Evolutionary conservation across 140 eudicot species (phyloP).

Genomic region (Flaveria floridana): DNA sequence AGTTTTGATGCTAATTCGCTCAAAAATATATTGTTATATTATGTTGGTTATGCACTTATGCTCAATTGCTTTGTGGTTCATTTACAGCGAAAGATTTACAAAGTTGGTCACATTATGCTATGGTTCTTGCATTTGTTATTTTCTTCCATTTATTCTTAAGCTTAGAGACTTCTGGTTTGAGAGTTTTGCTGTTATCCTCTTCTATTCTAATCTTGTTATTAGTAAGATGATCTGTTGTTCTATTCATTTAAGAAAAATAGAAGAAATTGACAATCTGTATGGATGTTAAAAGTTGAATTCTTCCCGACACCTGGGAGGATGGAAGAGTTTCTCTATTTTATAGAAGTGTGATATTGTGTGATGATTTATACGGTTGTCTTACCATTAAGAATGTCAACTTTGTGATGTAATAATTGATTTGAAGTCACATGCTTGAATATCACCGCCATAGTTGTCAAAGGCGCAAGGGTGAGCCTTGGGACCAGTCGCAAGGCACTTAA

Average conservation of each 20-base stretch:
- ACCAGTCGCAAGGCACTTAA: too few species aligned
- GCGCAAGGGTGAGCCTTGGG: too few species aligned
- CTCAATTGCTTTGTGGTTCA: not conserved
- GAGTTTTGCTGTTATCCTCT: not conserved
- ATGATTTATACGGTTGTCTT: slow-evolving; percentile 5
- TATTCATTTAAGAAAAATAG: not conserved
- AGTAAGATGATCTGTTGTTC: not conserved
- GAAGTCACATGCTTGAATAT: slow-evolving; percentile 8
- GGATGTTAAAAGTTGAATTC: not conserved
- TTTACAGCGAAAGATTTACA: not conserved
- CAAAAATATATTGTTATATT: not conserved
- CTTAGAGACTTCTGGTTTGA: not conserved
- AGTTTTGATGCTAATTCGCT: too few species aligned
- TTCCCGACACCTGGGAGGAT: not conserved
- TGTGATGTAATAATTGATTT: not conserved
- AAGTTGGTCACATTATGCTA: not conserved
- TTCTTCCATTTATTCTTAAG: not conserved
- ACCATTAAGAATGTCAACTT: not conserved
- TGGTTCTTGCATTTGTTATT: slow-evolving; percentile 12
- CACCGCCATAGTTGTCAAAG: too few species aligned
- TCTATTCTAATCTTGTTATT: not conserved
- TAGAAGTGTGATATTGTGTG: slow-evolving; percentile 2
- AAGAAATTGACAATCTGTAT: not conserved
- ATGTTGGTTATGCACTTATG: slow-evolving; percentile 6
- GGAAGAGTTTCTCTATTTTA: not conserved